Base-by-base conservation (phyloP, 2,329 filamentous ascomycete genomes). In the Zasmidium angulare region DNA sequence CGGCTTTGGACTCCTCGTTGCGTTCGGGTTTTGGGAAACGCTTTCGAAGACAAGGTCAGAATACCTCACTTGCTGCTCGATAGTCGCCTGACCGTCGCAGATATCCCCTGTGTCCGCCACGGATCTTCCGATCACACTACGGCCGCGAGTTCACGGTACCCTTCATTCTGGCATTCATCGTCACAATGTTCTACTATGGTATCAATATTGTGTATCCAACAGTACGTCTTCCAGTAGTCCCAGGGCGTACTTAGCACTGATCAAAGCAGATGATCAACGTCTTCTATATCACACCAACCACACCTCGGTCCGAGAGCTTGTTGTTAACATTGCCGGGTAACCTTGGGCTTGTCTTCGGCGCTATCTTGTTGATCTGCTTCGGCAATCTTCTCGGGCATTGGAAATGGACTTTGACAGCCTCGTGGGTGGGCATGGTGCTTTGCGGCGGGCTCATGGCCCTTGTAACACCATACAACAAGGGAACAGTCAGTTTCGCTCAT, bases 151-250 rank as follows among this genome's bases (percentile, higher is more conserved):
- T 81, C 40, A 80, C 79, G 0, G 77, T 75, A 0, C 79, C 79
- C 0, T 78, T 76, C 40, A 71, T 81, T 21, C 75, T 75, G 1
- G 71, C 75, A 0, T 76, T 75, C 43, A 75, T 81, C 52, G 73
- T 80, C n/a, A 81, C 77, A 55, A 81, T 81, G 79, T 81, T 80
- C 63, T 82, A 81, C 69, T 82, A 81, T 63, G 55, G 55, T 4
- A 52, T 75, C 75, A 46, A 75, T 74, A 75, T 81, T 47, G 69
- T 81, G 14, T 81, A 75, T 63, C 79, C 79, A 0, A 78, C 77
- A 17, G 51, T 53, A 17, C 21, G 50, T 36, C 12, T 20, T 14
- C 29, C 2, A 6, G 14, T 22, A 4, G 6, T 12, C 7, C 1
- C 10, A 43, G 6, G 4, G 22, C 3, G 31, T 20, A 3, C n/a